Conservation (phyloP, 352 stramenopile genomes). For the Pythium biforme region DNA sequence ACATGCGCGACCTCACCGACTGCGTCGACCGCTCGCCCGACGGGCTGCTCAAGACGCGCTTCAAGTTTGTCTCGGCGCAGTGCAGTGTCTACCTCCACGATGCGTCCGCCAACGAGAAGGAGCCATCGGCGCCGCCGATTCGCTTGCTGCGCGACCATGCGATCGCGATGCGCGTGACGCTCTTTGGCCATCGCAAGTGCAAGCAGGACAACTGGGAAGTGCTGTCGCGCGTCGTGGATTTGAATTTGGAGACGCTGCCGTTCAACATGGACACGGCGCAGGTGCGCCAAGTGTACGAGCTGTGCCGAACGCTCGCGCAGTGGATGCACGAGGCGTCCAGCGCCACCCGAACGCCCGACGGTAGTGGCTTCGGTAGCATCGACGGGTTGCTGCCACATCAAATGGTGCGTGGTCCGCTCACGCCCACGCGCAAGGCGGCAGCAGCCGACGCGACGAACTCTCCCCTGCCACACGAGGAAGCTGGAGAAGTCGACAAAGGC, state of each 20-base stretch:
- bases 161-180: conserved; percentile 48
- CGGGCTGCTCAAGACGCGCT: conserved; percentile 57
- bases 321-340: conserved; percentile 9
- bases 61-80: conserved; percentile 59
- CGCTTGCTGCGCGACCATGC: conserved; percentile 44
- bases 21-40: conserved; percentile 64
- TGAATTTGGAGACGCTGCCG: conserved; percentile 47
- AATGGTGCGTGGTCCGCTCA: conserved; percentile 5
- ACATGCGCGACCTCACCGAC: conserved; percentile 53
- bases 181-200: conserved; percentile 48
- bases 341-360: too few species aligned
- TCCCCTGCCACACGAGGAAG: too few species aligned
- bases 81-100: conserved; percentile 42
- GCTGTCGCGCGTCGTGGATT: conserved; percentile 58
- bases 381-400: conserved; percentile 13
- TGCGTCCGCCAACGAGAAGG: not conserved
- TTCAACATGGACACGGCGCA: conserved; percentile 44
- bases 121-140: conserved; percentile 8
- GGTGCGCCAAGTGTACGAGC: conserved; percentile 31
- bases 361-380: not conserved
- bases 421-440: conserved; percentile 11
- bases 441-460: not conserved
- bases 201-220: conserved; percentile 43
- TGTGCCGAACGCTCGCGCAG: not conserved
- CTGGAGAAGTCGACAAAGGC: conserved; percentile 1